These are phyloP conservation scores for Cryptococcus sp. DNA, from an alignment of 1,284 basidiomycete genomes.

Conservation along the genomic window DNA sequence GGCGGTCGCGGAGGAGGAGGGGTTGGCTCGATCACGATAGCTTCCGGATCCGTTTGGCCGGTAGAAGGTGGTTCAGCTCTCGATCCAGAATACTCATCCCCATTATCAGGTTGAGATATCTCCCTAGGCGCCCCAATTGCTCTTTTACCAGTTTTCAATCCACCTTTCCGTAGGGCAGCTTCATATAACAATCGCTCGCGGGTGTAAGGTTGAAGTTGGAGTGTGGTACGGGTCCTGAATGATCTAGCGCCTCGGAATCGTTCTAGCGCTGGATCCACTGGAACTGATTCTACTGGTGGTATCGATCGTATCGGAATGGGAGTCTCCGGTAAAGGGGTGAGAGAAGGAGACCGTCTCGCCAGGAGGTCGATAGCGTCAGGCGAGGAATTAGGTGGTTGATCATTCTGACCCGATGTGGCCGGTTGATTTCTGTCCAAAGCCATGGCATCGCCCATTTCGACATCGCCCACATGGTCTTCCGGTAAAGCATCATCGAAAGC, in stretches of 20 bases:
- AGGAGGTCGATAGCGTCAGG: neutral
- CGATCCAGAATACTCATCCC: slow-evolving; percentile 15
- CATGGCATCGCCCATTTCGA: no score
- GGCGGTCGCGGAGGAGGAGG: slow-evolving; percentile 9
- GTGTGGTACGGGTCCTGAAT: slow-evolving; percentile 44
- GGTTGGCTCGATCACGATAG: slow-evolving; percentile 35
- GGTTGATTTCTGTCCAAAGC: no score
- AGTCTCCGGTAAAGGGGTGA: slow-evolving; percentile 1
- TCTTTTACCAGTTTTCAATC: slow-evolving; percentile 30
- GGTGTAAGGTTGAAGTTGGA: slow-evolving; percentile 48
- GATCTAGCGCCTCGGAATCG: slow-evolving; percentile 42
- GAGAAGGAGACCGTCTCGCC: neutral
- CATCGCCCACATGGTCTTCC: no score
- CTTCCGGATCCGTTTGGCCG: slow-evolving; percentile 17
- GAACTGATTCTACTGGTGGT: slow-evolving; percentile 7
- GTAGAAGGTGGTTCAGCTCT: slow-evolving; percentile 7
- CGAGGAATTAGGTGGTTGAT: neutral
- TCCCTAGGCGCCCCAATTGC: slow-evolving; percentile 20
- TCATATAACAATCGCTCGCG: slow-evolving; percentile 43
- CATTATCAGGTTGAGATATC: slow-evolving; percentile 13
- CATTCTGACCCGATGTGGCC: no score
- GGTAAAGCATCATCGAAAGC: no score
- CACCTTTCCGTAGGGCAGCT: slow-evolving; percentile 34
- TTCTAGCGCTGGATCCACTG: slow-evolving; percentile 31
- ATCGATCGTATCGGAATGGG: neutral